phyloP scores from a whole-genome alignment of 164 flowering plant genomes.

The Piper longum region DNA sequence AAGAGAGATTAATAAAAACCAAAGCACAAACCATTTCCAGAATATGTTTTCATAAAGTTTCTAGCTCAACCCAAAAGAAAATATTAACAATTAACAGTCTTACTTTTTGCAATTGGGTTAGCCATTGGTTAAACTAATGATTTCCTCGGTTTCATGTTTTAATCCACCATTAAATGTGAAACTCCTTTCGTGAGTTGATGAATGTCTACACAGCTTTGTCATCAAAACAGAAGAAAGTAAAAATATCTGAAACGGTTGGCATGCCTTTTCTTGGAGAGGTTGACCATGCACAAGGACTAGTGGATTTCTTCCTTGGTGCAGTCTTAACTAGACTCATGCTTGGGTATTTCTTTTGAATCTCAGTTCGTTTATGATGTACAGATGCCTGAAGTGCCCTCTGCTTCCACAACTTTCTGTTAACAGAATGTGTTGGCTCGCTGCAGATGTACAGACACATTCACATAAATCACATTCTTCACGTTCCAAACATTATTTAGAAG shows the following conservation, averaged over 20 bases:
- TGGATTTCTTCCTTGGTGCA: conserved; percentile 23
- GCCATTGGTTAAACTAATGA: too few species aligned
- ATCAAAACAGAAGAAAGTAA: not conserved
- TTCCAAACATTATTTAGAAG: too few species aligned
- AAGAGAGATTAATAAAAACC: not conserved
- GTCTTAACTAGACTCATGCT: conserved; percentile 15
- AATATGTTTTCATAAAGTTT: too few species aligned
- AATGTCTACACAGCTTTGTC: too few species aligned
- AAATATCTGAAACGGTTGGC: not conserved
- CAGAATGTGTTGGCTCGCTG: conserved; percentile 18
- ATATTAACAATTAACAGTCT: too few species aligned
- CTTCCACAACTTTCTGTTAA: conserved; percentile 16
- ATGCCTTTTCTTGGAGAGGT: conserved; percentile 48
- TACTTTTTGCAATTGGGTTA: too few species aligned
- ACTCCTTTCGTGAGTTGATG: not conserved
- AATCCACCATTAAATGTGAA: not conserved
- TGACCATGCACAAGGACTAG: conserved; percentile 16
- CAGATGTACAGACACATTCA: not conserved
- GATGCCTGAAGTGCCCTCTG: conserved; percentile 13
- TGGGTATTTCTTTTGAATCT: conserved; percentile 46
- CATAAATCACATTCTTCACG: not conserved
- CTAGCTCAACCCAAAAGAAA: too few species aligned
- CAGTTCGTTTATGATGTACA: conserved; percentile 29
- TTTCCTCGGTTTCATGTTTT: too few species aligned
- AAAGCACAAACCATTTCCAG: not conserved